Percentiles rank a stretch among this genome's conserved stretches.
Conservation (phyloP, 1,139 yeast species). For the Scheffersomyces lignicola region DNA sequence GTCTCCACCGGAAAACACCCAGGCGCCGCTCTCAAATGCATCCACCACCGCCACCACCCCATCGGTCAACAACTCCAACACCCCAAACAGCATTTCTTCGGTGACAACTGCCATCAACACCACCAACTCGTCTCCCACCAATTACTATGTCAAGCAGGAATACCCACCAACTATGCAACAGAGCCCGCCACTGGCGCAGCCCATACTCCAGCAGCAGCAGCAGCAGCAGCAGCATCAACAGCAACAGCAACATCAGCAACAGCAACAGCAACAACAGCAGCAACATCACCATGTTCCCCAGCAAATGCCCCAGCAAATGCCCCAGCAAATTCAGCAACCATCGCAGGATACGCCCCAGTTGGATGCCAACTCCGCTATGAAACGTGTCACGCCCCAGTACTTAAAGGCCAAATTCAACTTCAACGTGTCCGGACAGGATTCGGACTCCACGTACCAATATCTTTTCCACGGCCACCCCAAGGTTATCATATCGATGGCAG, state of each 20-base stretch:
- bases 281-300: conserved; percentile 2
- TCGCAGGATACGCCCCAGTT: conserved; percentile 5
- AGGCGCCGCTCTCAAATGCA: conserved; percentile 1
- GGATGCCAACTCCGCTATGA: conserved; percentile 8
- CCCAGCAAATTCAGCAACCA: background rate
- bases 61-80: background rate
- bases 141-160: background rate
- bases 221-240: conserved; percentile 2
- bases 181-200: background rate
- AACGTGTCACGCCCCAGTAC: conserved; percentile 20
- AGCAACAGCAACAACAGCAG: conserved; percentile 1
- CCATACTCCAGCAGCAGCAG: conserved; percentile 1
- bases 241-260: conserved; percentile 5
- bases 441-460: conserved; percentile 21
- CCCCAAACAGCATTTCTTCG: background rate
- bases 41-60: conserved; percentile 5
- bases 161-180: background rate
- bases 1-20: conserved; percentile 1
- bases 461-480: conserved; percentile 29
- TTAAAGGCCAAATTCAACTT: conserved; percentile 26
- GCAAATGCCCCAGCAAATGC: background rate
- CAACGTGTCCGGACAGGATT: conserved; percentile 21
- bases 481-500: conserved; percentile 22
- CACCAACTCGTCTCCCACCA: background rate
- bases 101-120: background rate